Percentiles rank a stretch among this genome's conserved stretches.
Evolutionary conservation across 805 yeast species (phyloP).

Genomic region (Suhomyces sp.): DNA sequence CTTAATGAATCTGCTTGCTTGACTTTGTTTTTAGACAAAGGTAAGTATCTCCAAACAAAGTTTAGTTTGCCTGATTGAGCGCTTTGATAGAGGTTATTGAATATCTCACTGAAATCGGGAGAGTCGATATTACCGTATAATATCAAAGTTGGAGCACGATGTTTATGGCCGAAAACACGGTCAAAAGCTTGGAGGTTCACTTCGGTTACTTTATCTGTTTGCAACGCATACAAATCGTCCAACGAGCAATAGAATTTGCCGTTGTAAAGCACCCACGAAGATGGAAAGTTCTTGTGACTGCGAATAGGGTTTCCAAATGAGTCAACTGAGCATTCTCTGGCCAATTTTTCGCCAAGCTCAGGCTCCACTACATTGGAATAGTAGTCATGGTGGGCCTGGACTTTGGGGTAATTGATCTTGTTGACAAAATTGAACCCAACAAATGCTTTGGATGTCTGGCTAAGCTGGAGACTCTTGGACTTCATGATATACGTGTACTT

Average conservation of each 20-base stretch:
- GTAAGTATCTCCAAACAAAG: constrained; percentile 73
- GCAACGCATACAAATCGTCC: constrained; percentile 77
- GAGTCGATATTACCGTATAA: constrained; percentile 65
- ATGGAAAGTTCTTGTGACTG: constrained; percentile 13
- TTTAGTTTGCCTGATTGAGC: constrained; percentile 64
- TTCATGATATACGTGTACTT: constrained; percentile 1
- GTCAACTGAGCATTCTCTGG: constrained; percentile 24
- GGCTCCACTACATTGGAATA: constrained; percentile 40
- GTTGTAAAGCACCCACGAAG: constrained; percentile 52
- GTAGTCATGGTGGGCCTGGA: constrained; percentile 60
- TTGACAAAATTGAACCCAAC: constrained; percentile 45
- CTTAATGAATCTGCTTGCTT: constrained; percentile 20
- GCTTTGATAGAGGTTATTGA: constrained; percentile 55
- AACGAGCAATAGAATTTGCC: constrained; percentile 58
- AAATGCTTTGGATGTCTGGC: constrained; percentile 16
- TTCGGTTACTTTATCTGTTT: constrained; percentile 42
- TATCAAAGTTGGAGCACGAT: constrained; percentile 49
- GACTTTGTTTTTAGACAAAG: constrained; percentile 16
- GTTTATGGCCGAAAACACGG: constrained; percentile 56
- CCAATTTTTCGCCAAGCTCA: constrained; percentile 14
- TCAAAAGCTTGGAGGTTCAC: constrained; percentile 48
- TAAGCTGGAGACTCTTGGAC: constrained; percentile 6
- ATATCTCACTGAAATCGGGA: constrained; percentile 52
- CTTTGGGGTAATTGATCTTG: constrained; percentile 55
- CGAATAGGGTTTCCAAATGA: constrained; percentile 30